Evolutionary conservation across 371 early-diverging fungal genomes (phyloP).

Genomic region (Aphelidium insulamus): DNA sequence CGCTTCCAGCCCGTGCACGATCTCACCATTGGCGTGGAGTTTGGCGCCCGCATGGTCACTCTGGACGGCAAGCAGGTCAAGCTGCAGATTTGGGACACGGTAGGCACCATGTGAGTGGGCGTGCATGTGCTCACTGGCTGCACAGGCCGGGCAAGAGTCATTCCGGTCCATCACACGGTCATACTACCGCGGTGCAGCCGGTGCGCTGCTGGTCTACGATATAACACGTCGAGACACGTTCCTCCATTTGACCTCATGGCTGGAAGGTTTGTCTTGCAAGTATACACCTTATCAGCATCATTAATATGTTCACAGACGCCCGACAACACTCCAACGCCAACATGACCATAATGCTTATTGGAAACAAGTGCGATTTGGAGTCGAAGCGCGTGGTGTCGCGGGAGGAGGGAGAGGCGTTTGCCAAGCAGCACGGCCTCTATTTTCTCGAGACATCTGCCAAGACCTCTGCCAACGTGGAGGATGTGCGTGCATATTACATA

Average conservation of each 20-base stretch:
- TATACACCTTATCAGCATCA: background rate
- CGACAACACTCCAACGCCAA: slow-evolving; percentile 72
- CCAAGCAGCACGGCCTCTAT: slow-evolving; percentile 53
- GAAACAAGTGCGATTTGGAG: slow-evolving; percentile 83
- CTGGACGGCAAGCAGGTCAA: slow-evolving; percentile 67
- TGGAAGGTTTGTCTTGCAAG: slow-evolving; percentile 31
- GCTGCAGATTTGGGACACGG: slow-evolving; percentile 98
- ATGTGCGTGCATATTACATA: slow-evolving; percentile 12
- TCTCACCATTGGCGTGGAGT: slow-evolving; percentile 71
- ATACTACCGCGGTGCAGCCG: slow-evolving; percentile 94
- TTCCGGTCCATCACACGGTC: slow-evolving; percentile 88
- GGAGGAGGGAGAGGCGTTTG: slow-evolving; percentile 77
- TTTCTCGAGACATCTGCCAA: slow-evolving; percentile 90
- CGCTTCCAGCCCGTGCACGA: slow-evolving; percentile 61
- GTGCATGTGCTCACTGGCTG: slow-evolving; percentile 4
- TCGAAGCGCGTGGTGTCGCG: slow-evolving; percentile 51
- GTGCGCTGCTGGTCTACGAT: slow-evolving; percentile 68
- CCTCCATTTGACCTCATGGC: slow-evolving; percentile 72
- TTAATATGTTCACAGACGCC: slow-evolving; percentile 18
- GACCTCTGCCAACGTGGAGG: slow-evolving; percentile 71
- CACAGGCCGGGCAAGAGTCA: slow-evolving; percentile 73
- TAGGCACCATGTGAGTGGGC: slow-evolving; percentile 32
- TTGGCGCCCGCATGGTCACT: slow-evolving; percentile 52
- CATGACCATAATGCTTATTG: slow-evolving; percentile 75
- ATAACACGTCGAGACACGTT: slow-evolving; percentile 67